Base-by-base conservation (phyloP, 169 alveolate genomes). In the Plasmodium ovale region DNA sequence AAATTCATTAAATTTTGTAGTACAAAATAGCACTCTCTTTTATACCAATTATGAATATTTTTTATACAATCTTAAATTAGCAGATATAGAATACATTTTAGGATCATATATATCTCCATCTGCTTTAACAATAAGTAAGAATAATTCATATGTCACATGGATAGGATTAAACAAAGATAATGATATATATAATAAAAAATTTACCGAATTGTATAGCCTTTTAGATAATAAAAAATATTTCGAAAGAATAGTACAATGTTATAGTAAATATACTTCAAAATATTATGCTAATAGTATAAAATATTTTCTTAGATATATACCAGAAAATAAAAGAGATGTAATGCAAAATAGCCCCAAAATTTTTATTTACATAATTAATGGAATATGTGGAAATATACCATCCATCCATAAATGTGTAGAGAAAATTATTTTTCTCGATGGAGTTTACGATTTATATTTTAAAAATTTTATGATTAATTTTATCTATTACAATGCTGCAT, bases 381-480 rank as follows among this genome's bases (percentile, higher is more conserved):
- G 53, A 21, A 27, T 82, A 65, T 82, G 90, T 53, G 21, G 27
- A 33, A 56, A 68, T 54, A 82, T 82, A n/a, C 85, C 90, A 51
- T 67, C 90, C 3, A 31, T 82, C 54, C 90, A 82, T 58, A 27
- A 82, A 65, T 82, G 90, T 82, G 90, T 53, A 1, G 64, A 82
- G 31, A 82, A 67, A 67, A 82, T 82, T 54, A 56, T 82, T 65
- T 82, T 54, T 29, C 54, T 82, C 29, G 71, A 82, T 51, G 84
- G 90, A 35, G 53, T 65, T 23, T 82, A 82, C 31, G 90, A 82
- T 68, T 14, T 49, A 23, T 82, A 67, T 47, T 82, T 82, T 53
- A 82, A 82, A 67, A 82, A 82, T 19, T 82, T 82, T 67, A 82
- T 82, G 90, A 37, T 82, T 3, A 82, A 82, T 82, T 82, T 82